Base-by-base conservation (phyloP, 2,329 filamentous ascomycete genomes). In the Sporothrix humicola region DNA sequence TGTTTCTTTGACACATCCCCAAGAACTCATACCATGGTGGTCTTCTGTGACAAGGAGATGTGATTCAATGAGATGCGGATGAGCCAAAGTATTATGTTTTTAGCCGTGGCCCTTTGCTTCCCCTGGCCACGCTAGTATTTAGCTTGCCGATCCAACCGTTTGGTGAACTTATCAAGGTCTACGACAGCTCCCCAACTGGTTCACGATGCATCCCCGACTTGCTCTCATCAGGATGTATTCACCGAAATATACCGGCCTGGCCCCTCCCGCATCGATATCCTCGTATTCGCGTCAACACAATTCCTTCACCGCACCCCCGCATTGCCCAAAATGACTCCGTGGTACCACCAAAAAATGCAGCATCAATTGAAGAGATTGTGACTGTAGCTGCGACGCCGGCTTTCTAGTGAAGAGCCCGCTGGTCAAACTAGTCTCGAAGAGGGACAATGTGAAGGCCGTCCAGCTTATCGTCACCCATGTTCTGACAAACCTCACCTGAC, bases 381-480 rank as follows among this genome's bases (percentile, higher is more conserved):
- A 26, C 10, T 6, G 9, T 58, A 13, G 56, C 17, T 26, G 23
- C 23, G 23, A 26, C 23, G 23, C 23, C 23, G 23, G 23, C 23
- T 26, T 26, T 26, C 23, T 26, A 26, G 23, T 26, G 23, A 17
- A 31, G 1, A 42, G 58, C 9, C 58, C 58, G 13, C 26, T 10
- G 15, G 26, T 42, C 2, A 13, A 42, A 42, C 31, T 61, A n/a
- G n/a, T 9, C 31, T 61, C 15, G 56, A 37, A 37, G 56, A 59
- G 23, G 23, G 23, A 23, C 15, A 58, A 58, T 15, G 9, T 13
- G 15, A 42, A 15, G 15, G n/a, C n/a, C 58, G 1, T 37, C 58
- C 9, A 31, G 26, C 58, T 61, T 61, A 61, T 61, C 58, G 26
- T 61, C 1, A 61, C 58, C 13, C 58, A n/a, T 61, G 58, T 42